Percentiles rank a stretch among this genome's conserved stretches.
Conservation (phyloP, 2,329 filamentous ascomycete genomes). For the Colletotrichum trifolii region DNA sequence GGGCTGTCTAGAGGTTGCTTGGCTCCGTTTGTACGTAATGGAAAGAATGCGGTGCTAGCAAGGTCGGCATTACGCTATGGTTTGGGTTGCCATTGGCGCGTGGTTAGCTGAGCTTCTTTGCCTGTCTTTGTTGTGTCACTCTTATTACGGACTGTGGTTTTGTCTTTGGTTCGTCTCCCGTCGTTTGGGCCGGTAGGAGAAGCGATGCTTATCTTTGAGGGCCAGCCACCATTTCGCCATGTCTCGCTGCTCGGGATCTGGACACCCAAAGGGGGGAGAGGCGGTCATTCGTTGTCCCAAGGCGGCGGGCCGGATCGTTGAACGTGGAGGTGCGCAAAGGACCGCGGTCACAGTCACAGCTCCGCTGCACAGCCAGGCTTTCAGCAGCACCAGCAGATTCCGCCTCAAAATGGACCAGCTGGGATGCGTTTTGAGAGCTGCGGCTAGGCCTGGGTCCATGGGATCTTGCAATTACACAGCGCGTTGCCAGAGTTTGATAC, state of each 20-base stretch:
- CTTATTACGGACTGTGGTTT: constrained; percentile 5
- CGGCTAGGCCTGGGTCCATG: constrained; percentile 12
- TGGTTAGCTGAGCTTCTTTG: constrained; percentile 15
- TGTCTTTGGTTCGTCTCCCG: not conserved
- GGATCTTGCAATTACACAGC: too few species aligned
- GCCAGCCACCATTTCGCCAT: constrained; percentile 7
- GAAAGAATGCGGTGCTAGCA: constrained; percentile 33
- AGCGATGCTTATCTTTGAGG: constrained; percentile 17
- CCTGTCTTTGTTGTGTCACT: constrained; percentile 30
- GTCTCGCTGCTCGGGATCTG: constrained; percentile 11
- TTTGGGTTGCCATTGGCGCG: constrained; percentile 22
- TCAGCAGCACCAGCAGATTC: constrained; percentile 25
- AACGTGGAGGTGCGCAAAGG: constrained; percentile 2
- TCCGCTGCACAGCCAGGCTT: constrained; percentile 24
- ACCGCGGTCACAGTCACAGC: constrained; percentile 7
- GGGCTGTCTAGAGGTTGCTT: constrained; percentile 10
- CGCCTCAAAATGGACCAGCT: constrained; percentile 24
- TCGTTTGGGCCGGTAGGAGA: not conserved
- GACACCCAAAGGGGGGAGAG: not conserved
- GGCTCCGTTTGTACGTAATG: constrained; percentile 38
- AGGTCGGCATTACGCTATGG: constrained; percentile 28
- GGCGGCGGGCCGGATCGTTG: constrained; percentile 16
- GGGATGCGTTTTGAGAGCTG: constrained; percentile 19
- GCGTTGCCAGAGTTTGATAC: not conserved
- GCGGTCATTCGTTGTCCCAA: constrained; percentile 15